Evolutionary conservation across 768 basidiomycete species (phyloP), one percentile per base, ranked within the genome.

Genomic region (Melanogaster broomeanus): DNA sequence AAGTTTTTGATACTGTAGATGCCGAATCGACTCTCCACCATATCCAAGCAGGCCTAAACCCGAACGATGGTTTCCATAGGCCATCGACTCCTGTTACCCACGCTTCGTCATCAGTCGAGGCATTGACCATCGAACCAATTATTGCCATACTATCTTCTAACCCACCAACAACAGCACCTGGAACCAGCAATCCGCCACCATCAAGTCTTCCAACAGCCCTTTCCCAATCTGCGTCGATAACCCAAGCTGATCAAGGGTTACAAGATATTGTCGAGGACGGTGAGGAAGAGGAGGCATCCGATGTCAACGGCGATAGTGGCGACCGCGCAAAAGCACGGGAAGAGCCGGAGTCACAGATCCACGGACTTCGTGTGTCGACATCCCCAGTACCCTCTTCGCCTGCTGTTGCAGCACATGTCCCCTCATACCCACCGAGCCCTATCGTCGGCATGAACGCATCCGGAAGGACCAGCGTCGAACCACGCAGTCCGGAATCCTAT

Each of bases 361-460:
- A 84, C 45, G 83, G 84, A 10, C 63, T 86, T 57, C 75, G 80
- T 54, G 80, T 85, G 43, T 76, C 73, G 28, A 85, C 80, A 0
- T 60, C 71, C 0, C 72, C 76, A 7, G 51, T 70, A 6, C 66
- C 73, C 27, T 60, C 63, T 42, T 60, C 57, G 21, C 57, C 66
- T 24, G 55, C 59, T 42, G 44, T 56, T 28, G 51, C 59, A 12
- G 67, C 71, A 3, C 57, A 71, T 43, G 59, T 59, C 37, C 58
- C 43, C 60, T 66, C 59, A 35, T 51, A 58, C 43, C 63, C 54
- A 34, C 40, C 58, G 34, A 69, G 54, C 51, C 63, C 61, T 27
- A 51, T 44, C 41, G 51, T 59, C 45, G 45, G 42, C 46, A 48
- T 40, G 37, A 48, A 46, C 31, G n/a, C 41, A 27, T 60, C 59